Evolutionary conservation across 169 alveolate genomes (phyloP).

Genomic region (Eimeria acervulina): DNA sequence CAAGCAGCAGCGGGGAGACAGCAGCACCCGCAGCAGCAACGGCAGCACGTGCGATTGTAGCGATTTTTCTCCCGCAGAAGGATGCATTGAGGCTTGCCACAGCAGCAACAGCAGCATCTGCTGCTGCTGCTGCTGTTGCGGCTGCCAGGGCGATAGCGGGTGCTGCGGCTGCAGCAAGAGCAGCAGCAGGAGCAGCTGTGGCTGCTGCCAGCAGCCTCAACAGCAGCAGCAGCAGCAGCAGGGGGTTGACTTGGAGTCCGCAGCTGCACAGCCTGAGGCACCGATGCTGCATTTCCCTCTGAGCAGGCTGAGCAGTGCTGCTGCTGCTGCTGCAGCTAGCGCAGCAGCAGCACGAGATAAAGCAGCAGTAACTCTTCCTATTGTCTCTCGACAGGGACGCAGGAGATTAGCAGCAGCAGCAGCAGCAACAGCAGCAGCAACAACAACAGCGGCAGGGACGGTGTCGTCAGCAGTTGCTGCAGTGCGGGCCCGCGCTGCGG

Average conservation of each 20-base stretch:
- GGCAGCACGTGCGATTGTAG: background rate
- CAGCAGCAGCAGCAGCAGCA: constrained; percentile 42
- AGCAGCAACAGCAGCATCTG: constrained; percentile 21
- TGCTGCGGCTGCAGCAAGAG: too few species aligned
- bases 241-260: background rate
- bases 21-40: too few species aligned
- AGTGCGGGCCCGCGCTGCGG: background rate
- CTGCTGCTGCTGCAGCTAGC: background rate
- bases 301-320: background rate
- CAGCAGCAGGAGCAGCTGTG: too few species aligned
- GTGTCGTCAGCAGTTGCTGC: background rate
- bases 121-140: constrained; percentile 5
- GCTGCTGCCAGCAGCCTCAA: background rate
- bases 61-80: constrained; percentile 19
- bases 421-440: constrained; percentile 37
- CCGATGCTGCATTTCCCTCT: background rate
- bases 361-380: background rate
- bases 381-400: background rate
- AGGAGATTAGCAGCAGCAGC: background rate
- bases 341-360: constrained; percentile 1
- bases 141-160: background rate
- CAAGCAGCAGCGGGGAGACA: too few species aligned
- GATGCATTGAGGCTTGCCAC: constrained; percentile 1
- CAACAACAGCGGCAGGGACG: background rate
- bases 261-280: background rate